Base-by-base conservation (phyloP, 495 filamentous ascomycete genomes). In the Talaromyces thailandensis region DNA sequence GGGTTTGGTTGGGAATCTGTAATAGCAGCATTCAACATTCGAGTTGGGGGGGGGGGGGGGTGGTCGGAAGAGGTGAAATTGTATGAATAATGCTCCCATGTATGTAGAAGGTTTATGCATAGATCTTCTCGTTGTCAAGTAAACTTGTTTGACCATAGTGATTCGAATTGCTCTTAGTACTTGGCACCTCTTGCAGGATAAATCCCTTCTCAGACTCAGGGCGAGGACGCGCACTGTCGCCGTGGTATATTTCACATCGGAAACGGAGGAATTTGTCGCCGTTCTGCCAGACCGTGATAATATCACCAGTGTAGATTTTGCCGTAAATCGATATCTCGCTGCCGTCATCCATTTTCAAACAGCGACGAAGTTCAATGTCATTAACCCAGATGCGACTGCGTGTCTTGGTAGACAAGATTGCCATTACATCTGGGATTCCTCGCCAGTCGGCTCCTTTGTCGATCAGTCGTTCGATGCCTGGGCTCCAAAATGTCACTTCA, bases 351-450 rank as follows among this genome's bases (percentile, higher is more conserved):
- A 80, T 75, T 32, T 81, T 66, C 16, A 80, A 75, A 7, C 68
- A 70, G 4, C 71, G 70, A 5, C 73, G 76, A 5, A 94, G 73
- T 57, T 76, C 77, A 4, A 77, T 76, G 26, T 81, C 85, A 64
- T 96, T 96, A 64, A 96, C 78, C 67, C 75, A 81, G 64, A 96
- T 91, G 28, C 88, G 87, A 18, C 74, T 75, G 35, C 79, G 82
- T 0, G 88, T 85, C 62, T 89, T 88, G 2, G 91, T 93, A 3
- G 84, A 84, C 40, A 96, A 84, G 60, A 89, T 86, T 28, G 90
- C 76, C 67, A 78, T 76, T 4, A 87, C 74, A 6, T 77, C 79
- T 0, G 76, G 70, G 0, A 83, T 67, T 5, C 69, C 72, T 61
- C 71, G 76, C 84, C 84, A 94, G 56, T 84, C 79, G 61, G 84